A percentile compares a stretch with the other conserved stretches of the same genome.
These are phyloP conservation scores for Blastobotrys aristatus DNA, from an alignment of 1,139 yeast genomes.

Conservation along the genomic window DNA sequence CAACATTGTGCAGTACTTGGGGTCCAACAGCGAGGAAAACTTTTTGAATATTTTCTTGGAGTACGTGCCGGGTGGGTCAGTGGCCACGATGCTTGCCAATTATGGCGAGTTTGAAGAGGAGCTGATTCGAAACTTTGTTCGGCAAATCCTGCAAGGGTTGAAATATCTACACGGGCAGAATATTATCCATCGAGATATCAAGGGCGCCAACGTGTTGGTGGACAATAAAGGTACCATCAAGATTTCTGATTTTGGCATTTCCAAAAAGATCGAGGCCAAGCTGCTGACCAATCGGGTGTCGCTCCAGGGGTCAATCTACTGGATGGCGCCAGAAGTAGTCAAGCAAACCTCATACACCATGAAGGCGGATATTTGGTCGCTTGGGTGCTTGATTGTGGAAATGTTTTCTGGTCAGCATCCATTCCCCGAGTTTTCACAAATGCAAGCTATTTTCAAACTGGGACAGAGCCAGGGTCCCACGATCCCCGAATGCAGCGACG, in stretches of 20 bases:
- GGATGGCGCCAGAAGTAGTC: conserved; percentile 99
- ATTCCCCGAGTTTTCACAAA: conserved; percentile 86
- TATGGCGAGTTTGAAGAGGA: conserved; percentile 87
- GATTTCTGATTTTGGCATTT: conserved; percentile 96
- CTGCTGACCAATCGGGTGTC: conserved; percentile 82
- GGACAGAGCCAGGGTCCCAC: conserved; percentile 77
- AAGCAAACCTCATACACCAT: conserved; percentile 79
- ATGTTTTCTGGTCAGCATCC: conserved; percentile 96
- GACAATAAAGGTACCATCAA: conserved; percentile 87
- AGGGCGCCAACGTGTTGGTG: conserved; percentile 90
- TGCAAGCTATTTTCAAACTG: conserved; percentile 92
- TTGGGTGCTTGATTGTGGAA: conserved; percentile 87
- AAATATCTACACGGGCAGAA: conserved; percentile 81
- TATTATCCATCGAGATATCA: conserved; percentile 91
- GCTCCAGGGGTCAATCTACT: conserved; percentile 97
- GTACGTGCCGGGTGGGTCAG: conserved; percentile 96
- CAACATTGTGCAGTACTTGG: conserved; percentile 89
- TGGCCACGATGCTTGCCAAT: conserved; percentile 78
- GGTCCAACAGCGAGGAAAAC: conserved; percentile 79
- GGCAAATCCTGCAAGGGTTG: conserved; percentile 76
- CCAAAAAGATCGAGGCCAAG: conserved; percentile 79
- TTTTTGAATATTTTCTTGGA: conserved; percentile 98
- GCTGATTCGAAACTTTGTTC: conserved; percentile 70
- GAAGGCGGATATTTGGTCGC: conserved; percentile 89
- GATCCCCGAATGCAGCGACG: conserved; percentile 69